phyloP scores from a whole-genome alignment of 257 asterid genomes.

The Henckelia pumila region DNA sequence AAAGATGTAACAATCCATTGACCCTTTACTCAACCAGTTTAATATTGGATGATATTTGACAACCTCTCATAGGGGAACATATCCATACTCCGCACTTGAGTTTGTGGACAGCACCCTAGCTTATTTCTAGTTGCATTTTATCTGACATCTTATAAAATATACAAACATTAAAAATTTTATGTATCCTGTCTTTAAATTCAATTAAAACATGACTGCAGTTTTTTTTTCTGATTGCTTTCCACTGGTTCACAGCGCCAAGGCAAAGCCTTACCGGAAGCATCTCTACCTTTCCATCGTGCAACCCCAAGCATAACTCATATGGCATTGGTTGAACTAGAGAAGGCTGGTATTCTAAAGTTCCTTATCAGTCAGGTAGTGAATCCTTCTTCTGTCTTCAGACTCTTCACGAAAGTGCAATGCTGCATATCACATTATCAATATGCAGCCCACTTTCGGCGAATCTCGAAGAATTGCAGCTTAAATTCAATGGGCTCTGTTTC shows the following conservation, averaged over 20 bases:
- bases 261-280: conserved; percentile 90
- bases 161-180: conserved; percentile 7
- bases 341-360: conserved; percentile 81
- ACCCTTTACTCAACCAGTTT: neutral
- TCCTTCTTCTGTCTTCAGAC: no score
- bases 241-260: conserved; percentile 72
- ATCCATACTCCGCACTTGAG: neutral
- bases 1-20: neutral
- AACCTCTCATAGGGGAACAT: neutral
- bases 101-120: neutral
- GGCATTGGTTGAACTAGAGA: conserved; percentile 91
- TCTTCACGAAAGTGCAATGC: neutral
- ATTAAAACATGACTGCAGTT: conserved; percentile 1
- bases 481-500: neutral
- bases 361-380: conserved; percentile 79
- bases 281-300: conserved; percentile 93
- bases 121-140: conserved; percentile 14
- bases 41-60: neutral
- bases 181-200: neutral
- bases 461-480: conserved; percentile 2
- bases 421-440: conserved; percentile 11
- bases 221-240: conserved; percentile 12
- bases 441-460: neutral
- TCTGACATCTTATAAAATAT: neutral
- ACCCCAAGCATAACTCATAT: conserved; percentile 87